Evolutionary conservation across 2,329 filamentous ascomycete genomes (phyloP), one percentile per base, ranked within the genome.

Genomic region (Colletotrichum caudatum): DNA sequence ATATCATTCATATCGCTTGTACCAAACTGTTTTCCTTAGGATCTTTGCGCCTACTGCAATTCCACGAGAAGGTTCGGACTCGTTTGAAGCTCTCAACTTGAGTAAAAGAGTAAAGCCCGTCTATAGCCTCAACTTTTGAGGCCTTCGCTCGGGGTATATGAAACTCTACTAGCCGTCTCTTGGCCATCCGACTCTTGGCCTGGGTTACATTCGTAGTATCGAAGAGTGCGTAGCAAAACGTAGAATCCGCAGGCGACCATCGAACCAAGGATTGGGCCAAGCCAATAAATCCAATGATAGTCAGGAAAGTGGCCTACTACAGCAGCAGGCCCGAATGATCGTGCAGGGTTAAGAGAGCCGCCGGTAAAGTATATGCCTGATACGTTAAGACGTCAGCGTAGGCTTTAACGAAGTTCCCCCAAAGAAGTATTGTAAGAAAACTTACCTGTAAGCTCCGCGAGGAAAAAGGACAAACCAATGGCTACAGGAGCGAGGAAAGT

Each of bases 401-500:
- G 33, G 14, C 37, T 33, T 1, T 35, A 6, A 6, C 2, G 14
- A 39, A 23, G 6, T 23, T 20, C 12, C 5, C 14, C 20, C 3
- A 14, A 12, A 41, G 12, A 3, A 20, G 3, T 7, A 3, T 23
- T 2, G 1, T 1, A 1, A 57, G 18, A 8, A 1, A 20, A 74
- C 76, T 63, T 72, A 79, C 78, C 81, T 48, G 78, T 80, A 62
- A 86, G 78, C 77, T 87, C 81, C 6, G 82, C 82, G 54, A 94
- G 86, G 78, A 94, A 94, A 64, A 94, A 85, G 0, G 91, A 84
- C 2, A 93, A 80, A 1, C 93, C 93, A 75, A 94, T 93, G 16
- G 90, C 91, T 4, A 94, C 82, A 0, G 92, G 92, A 0, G 92
- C 92, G 1, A 94, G 81, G 77, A 87, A 93, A 0, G 92, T 94